Evolutionary conservation across 345 rosid genomes (phyloP), one percentile per base, ranked within the genome.

Genomic region (Boechera retrofracta): DNA sequence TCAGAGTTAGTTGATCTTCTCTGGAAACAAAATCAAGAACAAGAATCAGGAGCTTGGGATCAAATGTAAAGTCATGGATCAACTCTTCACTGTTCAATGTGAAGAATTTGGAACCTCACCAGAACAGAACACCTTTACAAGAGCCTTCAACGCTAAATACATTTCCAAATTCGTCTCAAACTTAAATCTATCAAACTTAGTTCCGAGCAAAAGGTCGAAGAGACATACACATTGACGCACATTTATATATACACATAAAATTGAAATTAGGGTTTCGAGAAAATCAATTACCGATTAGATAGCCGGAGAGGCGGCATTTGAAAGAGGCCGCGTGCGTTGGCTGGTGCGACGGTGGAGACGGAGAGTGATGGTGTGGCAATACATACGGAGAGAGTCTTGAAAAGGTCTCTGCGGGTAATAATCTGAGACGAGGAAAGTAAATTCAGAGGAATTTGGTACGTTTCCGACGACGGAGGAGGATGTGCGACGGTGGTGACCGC

Each of bases 241-340:
- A 69, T 5, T 13, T 36, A 29, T 28, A 61, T 36, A 47, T n/a
- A 10, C 6, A 1, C 8, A 55, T 5, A 44, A 0, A 36, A 0
- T 9, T 1, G 28, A 67, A 28, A 16, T 4, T 11, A 21, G 11
- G 54, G 10, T 44, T 52, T 18, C 5, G 16, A 2, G 31, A 36
- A 10, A 64, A 1, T 38, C 8, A 58, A 16, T 70, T 75, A 89
- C 93, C 88, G 84, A 60, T 87, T 89, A 74, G 79, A 79, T 31
- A 89, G 84, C 5, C 88, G 85, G 77, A 78, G 54, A 12, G 91
- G 91, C 4, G 93, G 93, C 93, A 89, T 89, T 69, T 87, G 93
- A 70, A 89, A 86, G 75, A 89, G 93, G 47, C 93, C 93, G 28
- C 91, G 93, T 38, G 91, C 86, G 28, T 15, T 42, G n/a, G 62